Percentiles rank a stretch among this genome's conserved stretches.
phyloP scores from a whole-genome alignment of 2,329 filamentous ascomycete species.

The Cladosporium austrohemisphaericum region DNA sequence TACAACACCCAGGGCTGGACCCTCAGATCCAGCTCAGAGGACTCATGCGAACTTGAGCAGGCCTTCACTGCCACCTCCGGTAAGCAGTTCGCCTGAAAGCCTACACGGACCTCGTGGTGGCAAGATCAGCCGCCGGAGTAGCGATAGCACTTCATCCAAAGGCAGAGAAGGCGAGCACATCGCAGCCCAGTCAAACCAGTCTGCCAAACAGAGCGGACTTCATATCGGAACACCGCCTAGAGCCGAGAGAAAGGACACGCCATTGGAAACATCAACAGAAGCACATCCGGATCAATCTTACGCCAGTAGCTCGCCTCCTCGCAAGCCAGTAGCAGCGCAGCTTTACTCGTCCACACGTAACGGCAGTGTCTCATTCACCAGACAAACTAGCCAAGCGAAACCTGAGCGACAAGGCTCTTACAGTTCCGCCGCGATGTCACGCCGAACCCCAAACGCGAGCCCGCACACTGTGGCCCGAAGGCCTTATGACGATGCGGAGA shows the following conservation, averaged over 20 bases:
- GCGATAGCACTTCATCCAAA: no score
- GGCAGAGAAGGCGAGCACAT: conserved; percentile 7
- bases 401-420: conserved; percentile 18
- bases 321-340: conserved; percentile 2
- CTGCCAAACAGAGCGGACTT: not conserved
- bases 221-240: not conserved
- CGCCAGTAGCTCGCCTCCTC: conserved; percentile 16
- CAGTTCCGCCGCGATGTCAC: conserved; percentile 13
- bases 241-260: conserved; percentile 4
- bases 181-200: not conserved
- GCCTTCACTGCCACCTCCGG: conserved; percentile 21
- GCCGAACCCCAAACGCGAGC: conserved; percentile 17
- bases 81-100: conserved; percentile 8
- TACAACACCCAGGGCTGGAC: conserved; percentile 33
- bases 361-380: conserved; percentile 24
- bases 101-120: not conserved
- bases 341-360: conserved; percentile 6
- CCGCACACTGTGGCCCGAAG: conserved; percentile 11
- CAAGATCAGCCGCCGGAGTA: conserved; percentile 3
- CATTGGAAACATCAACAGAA: conserved; percentile 11
- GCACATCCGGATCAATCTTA: conserved; percentile 21
- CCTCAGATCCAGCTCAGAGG: conserved; percentile 27
- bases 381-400: conserved; percentile 15
- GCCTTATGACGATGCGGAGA: conserved; percentile 26
- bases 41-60: conserved; percentile 27